These are phyloP conservation scores for Emmonsia crescens DNA, from an alignment of 2,329 filamentous ascomycete genomes.

Conservation along the genomic window DNA sequence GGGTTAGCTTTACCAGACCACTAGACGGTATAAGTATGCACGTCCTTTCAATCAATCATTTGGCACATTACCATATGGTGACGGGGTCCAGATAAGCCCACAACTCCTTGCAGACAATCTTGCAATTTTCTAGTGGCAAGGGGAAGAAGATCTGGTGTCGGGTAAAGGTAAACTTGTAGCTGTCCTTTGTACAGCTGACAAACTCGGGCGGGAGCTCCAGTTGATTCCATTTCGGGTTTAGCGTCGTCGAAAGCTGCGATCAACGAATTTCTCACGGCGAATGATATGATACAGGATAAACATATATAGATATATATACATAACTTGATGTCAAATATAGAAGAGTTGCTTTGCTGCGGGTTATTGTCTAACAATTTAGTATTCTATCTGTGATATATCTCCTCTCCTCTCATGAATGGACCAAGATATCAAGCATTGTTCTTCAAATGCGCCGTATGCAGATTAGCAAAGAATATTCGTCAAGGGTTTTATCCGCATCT, in stretches of 20 bases:
- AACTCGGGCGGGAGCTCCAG: neutral
- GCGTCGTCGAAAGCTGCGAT: neutral
- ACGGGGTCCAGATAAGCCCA: neutral
- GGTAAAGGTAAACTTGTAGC: neutral
- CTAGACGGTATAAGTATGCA: neutral
- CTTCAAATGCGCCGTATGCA: neutral
- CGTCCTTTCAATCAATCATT: slow-evolving; percentile 18
- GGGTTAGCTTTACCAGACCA: neutral
- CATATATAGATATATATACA: too few species aligned
- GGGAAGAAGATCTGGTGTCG: neutral
- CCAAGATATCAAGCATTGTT: neutral
- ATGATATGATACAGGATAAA: too few species aligned
- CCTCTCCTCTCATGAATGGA: neutral
- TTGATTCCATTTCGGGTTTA: neutral
- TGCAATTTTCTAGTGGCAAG: neutral
- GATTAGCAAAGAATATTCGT: neutral
- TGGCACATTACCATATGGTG: neutral
- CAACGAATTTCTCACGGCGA: too few species aligned
- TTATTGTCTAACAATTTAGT: neutral
- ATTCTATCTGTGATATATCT: neutral
- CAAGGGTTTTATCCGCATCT: neutral
- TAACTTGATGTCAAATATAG: too few species aligned
- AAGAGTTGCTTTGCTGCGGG: neutral
- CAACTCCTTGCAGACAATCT: neutral
- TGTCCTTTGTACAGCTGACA: slow-evolving; percentile 1